These are phyloP conservation scores for Hanseniaspora nectarophila DNA, from an alignment of 805 yeast genomes.

Conservation along the genomic window DNA sequence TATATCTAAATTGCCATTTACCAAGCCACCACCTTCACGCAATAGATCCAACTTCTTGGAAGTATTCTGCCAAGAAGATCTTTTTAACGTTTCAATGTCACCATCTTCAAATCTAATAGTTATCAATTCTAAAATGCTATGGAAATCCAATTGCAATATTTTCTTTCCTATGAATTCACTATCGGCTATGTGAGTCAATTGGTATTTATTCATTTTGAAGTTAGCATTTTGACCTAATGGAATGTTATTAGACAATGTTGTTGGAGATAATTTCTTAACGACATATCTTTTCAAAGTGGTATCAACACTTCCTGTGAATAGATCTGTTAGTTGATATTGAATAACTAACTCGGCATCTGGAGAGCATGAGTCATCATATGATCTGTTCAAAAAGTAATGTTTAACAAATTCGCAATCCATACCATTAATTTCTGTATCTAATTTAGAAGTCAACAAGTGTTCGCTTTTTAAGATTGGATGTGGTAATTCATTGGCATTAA, in stretches of 20 bases:
- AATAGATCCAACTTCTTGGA: conserved; percentile 1
- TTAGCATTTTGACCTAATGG: conserved; percentile 15
- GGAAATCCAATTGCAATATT: conserved; percentile 10
- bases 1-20: conserved; percentile 9
- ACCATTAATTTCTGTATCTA: conserved; percentile 22
- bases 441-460: conserved; percentile 21
- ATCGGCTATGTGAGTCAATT: conserved; percentile 13
- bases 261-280: conserved; percentile 19
- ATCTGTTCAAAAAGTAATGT: conserved; percentile 23
- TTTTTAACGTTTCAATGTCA: conserved; percentile 13
- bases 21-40: not conserved
- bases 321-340: conserved; percentile 17
- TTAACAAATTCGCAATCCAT: conserved; percentile 20
- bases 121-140: conserved; percentile 18
- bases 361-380: conserved; percentile 21
- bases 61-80: conserved; percentile 16
- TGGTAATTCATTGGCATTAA: conserved; percentile 22
- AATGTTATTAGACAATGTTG: conserved; percentile 19
- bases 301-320: conserved; percentile 19
- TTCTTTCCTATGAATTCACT: conserved; percentile 10
- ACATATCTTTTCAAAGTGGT: conserved; percentile 23
- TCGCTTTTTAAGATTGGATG: conserved; percentile 26
- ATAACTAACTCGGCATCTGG: conserved; percentile 24
- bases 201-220: conserved; percentile 14
- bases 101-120: conserved; percentile 16